These are phyloP conservation scores for Solanum aculeatissimum DNA, from an alignment of 305 asterid species.

Conservation along the genomic window DNA sequence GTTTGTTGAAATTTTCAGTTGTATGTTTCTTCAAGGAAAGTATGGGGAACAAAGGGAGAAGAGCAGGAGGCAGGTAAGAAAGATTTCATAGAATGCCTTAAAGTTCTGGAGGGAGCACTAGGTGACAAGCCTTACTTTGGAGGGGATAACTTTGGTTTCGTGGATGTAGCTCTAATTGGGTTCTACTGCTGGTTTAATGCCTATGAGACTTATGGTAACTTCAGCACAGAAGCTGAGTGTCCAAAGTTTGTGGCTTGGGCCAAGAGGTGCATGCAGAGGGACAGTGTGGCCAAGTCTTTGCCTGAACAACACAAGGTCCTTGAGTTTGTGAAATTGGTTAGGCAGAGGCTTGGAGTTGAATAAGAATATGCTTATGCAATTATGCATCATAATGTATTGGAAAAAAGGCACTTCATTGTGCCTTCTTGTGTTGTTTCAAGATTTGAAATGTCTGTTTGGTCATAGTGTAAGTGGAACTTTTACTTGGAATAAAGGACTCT, in stretches of 20 bases:
- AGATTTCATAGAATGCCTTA: slow-evolving; percentile 5
- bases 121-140: slow-evolving; percentile 19
- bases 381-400: background rate
- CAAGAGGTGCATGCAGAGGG: slow-evolving; percentile 18
- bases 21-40: background rate
- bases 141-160: slow-evolving; percentile 20
- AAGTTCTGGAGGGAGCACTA: slow-evolving; percentile 12
- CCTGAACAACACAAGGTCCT: slow-evolving; percentile 7
- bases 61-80: slow-evolving; percentile 8
- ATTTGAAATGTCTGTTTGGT: background rate
- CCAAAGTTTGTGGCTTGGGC: slow-evolving; percentile 21
- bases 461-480: background rate
- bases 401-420: background rate
- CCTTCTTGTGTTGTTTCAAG: background rate
- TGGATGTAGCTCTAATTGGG: slow-evolving; percentile 16
- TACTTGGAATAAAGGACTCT: background rate
- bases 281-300: slow-evolving; percentile 18
- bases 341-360: slow-evolving; percentile 7
- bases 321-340: background rate
- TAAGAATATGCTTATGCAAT: background rate
- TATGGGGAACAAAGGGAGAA: slow-evolving; percentile 2
- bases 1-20: background rate
- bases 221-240: slow-evolving; percentile 11
- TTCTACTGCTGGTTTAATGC: slow-evolving; percentile 14
- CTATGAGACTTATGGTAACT: slow-evolving; percentile 12